Evolutionary conservation across 352 stramenopile genomes (phyloP).

Genomic region (Phytophthora sojae): DNA sequence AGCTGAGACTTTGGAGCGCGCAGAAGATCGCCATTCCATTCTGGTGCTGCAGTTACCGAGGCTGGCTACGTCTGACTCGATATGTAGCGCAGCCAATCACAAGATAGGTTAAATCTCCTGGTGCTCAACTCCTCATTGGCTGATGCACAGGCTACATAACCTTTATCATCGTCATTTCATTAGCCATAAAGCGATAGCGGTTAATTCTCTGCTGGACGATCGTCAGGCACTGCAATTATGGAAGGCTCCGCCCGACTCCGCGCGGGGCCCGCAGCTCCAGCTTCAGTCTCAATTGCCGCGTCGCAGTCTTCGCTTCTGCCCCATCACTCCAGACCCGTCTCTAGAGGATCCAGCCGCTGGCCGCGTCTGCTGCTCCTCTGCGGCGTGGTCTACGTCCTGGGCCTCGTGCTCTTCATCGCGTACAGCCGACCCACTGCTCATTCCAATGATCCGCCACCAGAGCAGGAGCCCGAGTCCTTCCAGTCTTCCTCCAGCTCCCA

Average conservation of each 20-base stretch:
- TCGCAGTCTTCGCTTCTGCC: slow-evolving; percentile 12
- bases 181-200: background rate
- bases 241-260: slow-evolving; percentile 16
- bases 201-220: background rate
- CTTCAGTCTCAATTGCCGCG: background rate
- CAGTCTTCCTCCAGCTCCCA: slow-evolving; percentile 8
- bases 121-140: background rate
- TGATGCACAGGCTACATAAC: background rate
- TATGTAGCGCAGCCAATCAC: background rate
- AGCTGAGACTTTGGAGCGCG: slow-evolving; percentile 9
- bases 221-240: slow-evolving; percentile 13
- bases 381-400: slow-evolving; percentile 23
- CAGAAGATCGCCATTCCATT: slow-evolving; percentile 26
- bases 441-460: background rate
- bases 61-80: slow-evolving; percentile 4
- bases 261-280: background rate
- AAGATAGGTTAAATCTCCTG: background rate
- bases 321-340: background rate
- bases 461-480: slow-evolving; percentile 1
- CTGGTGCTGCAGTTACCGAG: background rate
- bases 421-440: background rate
- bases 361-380: slow-evolving; percentile 20
- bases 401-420: slow-evolving; percentile 19
- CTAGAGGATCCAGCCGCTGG: slow-evolving; percentile 6
- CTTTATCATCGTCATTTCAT: background rate